phyloP scores from a whole-genome alignment of 257 asterid genomes.

The Nicotiana knightiana region DNA sequence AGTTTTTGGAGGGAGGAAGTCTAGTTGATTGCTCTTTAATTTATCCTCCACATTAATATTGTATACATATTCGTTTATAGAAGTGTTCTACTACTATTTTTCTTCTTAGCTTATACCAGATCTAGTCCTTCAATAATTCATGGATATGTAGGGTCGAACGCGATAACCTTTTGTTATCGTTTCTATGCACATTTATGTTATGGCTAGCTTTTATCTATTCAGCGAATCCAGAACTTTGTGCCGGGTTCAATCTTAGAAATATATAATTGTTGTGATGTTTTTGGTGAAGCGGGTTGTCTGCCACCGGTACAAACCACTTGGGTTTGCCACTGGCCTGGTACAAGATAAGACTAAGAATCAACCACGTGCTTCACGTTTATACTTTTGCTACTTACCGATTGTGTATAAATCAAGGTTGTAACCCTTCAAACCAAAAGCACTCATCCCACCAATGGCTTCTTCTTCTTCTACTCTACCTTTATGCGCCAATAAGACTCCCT shows the following conservation, averaged over 20 bases:
- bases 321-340: too few species aligned
- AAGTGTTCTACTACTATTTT: too few species aligned
- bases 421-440: not conserved
- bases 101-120: not conserved
- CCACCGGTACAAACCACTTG: too few species aligned
- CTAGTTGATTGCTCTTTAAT: not conserved
- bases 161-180: not conserved
- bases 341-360: not conserved
- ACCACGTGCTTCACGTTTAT: not conserved
- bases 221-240: too few species aligned
- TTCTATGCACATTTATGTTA: not conserved
- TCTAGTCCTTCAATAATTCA: not conserved
- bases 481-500: not conserved
- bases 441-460: not conserved
- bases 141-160: not conserved
- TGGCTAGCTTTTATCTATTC: not conserved
- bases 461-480: not conserved
- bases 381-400: not conserved
- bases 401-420: not conserved
- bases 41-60: too few species aligned
- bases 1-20: not conserved
- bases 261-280: too few species aligned
- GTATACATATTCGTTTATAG: not conserved
- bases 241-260: too few species aligned
- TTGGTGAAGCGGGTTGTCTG: too few species aligned